Evolutionary conservation across 352 stramenopile genomes (phyloP).

Genomic region (Phytophthora idaei): DNA sequence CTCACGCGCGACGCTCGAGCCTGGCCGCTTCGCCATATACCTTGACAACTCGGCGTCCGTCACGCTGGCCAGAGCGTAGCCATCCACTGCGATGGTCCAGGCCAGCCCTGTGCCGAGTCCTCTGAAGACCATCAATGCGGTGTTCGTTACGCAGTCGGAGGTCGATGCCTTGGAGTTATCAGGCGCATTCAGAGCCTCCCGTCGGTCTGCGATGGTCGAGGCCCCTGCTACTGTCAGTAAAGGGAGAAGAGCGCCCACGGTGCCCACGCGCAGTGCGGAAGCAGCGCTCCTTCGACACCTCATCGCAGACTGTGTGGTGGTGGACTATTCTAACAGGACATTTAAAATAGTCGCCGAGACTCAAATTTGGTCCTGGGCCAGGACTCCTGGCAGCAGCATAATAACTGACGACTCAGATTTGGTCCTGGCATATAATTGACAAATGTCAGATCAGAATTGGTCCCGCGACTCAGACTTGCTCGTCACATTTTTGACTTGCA

Average conservation of each 20-base stretch:
- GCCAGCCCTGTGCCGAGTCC: constrained; percentile 68
- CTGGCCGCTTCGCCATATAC: constrained; percentile 29
- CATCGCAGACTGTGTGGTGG: constrained; percentile 3
- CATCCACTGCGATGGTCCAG: constrained; percentile 80
- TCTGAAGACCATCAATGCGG: constrained; percentile 61
- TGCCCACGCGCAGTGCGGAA: constrained; percentile 12
- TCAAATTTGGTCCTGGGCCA: neutral
- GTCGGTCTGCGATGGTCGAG: constrained; percentile 19
- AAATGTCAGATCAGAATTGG: too few species aligned
- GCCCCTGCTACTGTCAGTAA: constrained; percentile 21
- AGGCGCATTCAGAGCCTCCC: constrained; percentile 13
- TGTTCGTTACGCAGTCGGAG: constrained; percentile 70
- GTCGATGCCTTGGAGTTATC: constrained; percentile 42
- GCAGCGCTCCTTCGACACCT: constrained; percentile 3
- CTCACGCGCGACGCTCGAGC: constrained; percentile 40
- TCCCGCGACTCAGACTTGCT: neutral
- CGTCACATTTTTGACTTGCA: neutral
- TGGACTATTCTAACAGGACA: too few species aligned
- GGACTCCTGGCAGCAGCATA: too few species aligned
- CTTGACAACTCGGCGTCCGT: constrained; percentile 47
- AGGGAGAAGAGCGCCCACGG: constrained; percentile 22
- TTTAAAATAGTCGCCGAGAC: too few species aligned
- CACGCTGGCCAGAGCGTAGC: constrained; percentile 55
- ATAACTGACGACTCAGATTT: neutral
- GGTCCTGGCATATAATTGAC: neutral